Evolutionary conservation across 2,329 filamentous ascomycete species (phyloP), one percentile per base, ranked within the genome.

Genomic region (Colletotrichum sp.): DNA sequence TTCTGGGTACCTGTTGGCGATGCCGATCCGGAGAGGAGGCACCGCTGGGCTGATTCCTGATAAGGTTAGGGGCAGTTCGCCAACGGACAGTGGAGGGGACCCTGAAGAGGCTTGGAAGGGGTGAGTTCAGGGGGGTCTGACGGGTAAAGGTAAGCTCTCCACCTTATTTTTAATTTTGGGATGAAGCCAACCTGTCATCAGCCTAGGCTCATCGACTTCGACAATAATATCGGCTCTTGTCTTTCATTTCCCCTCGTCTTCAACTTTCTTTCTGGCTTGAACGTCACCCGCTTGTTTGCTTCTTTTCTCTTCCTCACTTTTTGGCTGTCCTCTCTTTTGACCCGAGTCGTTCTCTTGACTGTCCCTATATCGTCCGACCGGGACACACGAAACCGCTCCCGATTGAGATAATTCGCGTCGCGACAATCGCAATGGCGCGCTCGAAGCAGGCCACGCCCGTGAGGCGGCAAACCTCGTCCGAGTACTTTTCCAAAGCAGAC

Each of bases 371-470:
- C 15, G 44, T 66, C 39, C 36, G 39, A 49, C 24, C 63, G 24
- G 26, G 24, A 28, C n/a, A 24, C 63, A 24, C 63, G 59, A n/a
- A 34, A 21, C 59, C 39, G 15, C 34, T 13, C 63, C 13, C 28
- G n/a, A 32, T 39, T 8, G 26, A 62, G 34, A 26, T 13, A 28
- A 6, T 39, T 26, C 32, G 13, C 39, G 32, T 55, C 63, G 30
- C 30, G 26, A 63, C n/a, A 32, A 63, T 34, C 49, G 57, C 78
- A 78, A 95, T 96, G 94, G 94, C 93, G 76, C 92, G 94, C 81
- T 90, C 90, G 71, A 95, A 96, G 85, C 93, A 95, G 85, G 87
- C 90, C 52, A 87, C 87, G 65, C 92, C 94, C 12, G 85, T 94
- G 74, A 90, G 92, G 83, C 92, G 93, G 82, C 90, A 92, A 79